Conservation (phyloP, 768 basidiomycete species). For the Leccinellum albellum region DNA sequence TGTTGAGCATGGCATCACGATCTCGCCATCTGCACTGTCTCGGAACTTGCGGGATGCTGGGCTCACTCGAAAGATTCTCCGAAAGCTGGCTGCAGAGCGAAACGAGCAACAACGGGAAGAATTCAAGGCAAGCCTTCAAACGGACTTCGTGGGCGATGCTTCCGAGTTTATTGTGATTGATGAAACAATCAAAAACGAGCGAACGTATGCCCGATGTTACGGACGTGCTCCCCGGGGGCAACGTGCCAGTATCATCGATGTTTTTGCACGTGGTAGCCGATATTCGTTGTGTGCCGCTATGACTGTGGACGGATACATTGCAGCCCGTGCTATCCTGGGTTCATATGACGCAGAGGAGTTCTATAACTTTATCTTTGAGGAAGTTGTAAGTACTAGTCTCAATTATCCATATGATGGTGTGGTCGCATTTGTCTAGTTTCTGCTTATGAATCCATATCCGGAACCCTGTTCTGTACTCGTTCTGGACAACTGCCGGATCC, state of each 20-base stretch:
- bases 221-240: neutral
- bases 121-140: conserved; percentile 2
- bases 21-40: conserved; percentile 16
- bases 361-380: neutral
- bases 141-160: neutral
- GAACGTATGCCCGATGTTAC: neutral
- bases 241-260: neutral
- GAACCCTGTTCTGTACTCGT: too few relatives aligned
- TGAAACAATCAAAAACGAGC: neutral
- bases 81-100: neutral
- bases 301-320: conserved; percentile 10
- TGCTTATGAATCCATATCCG: too few relatives aligned
- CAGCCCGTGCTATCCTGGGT: neutral
- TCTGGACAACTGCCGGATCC: too few relatives aligned
- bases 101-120: neutral
- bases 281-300: conserved; percentile 33
- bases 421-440: too few relatives aligned
- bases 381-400: neutral
- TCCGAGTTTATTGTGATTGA: conserved; percentile 9
- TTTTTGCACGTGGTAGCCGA: neutral
- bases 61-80: neutral
- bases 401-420: too few relatives aligned
- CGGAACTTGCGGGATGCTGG: conserved; percentile 10
- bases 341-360: neutral
- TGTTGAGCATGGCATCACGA: too few relatives aligned